phyloP scores from a whole-genome alignment of 306 rosid species.

The Cicer judaicum region DNA sequence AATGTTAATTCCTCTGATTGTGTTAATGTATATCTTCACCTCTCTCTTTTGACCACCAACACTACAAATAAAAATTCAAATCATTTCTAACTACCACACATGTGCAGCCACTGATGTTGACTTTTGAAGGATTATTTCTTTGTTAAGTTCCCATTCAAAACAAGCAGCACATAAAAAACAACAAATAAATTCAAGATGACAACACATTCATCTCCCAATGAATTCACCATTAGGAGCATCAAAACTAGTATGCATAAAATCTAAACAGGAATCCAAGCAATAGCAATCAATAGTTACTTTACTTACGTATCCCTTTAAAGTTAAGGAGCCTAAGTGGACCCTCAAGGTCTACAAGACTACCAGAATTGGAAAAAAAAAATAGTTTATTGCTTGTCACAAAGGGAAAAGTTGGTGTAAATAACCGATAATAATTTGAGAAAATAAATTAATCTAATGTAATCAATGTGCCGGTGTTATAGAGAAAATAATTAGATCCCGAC shows the following conservation, averaged over 20 bases:
- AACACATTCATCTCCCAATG: slow-evolving; percentile 1
- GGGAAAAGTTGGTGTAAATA: slow-evolving; percentile 26
- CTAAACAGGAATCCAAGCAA: background rate
- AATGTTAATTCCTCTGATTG: slow-evolving; percentile 14
- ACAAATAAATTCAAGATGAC: slow-evolving; percentile 21
- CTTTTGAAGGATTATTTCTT: slow-evolving; percentile 45
- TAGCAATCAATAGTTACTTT: background rate
- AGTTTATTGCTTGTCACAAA: slow-evolving; percentile 16
- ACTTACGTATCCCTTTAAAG: slow-evolving; percentile 24
- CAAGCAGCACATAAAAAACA: slow-evolving; percentile 9
- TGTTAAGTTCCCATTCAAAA: slow-evolving; percentile 42
- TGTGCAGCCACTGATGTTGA: slow-evolving; percentile 52
- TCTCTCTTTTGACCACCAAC: slow-evolving; percentile 44
- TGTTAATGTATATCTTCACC: slow-evolving; percentile 1
- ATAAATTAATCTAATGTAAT: too few species aligned
- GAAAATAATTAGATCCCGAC: too few species aligned
- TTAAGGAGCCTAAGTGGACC: slow-evolving; percentile 33
- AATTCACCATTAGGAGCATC: slow-evolving; percentile 21
- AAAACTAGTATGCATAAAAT: slow-evolving; percentile 29
- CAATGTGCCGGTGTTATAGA: too few species aligned
- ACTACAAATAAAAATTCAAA: slow-evolving; percentile 36
- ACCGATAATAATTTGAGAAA: too few species aligned
- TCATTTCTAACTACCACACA: slow-evolving; percentile 41
- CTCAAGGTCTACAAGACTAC: slow-evolving; percentile 31
- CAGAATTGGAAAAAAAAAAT: slow-evolving; percentile 1